Conservation (phyloP, 306 rosid species). For the Quercus dentata region DNA sequence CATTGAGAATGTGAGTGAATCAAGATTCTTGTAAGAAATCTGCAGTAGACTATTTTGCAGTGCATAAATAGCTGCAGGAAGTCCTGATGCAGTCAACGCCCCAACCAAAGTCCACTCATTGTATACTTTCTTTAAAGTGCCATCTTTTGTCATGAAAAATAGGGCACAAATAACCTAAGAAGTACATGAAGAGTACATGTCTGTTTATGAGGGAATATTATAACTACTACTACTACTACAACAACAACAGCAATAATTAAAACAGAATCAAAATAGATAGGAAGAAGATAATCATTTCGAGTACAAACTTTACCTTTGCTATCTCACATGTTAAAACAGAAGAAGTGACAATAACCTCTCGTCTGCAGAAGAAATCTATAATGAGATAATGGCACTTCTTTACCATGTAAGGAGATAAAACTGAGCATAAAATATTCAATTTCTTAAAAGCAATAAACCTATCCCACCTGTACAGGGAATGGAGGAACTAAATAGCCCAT, state of each 20-base stretch:
- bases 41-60: constrained; percentile 96
- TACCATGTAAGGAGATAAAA: constrained; percentile 10
- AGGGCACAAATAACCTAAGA: constrained; percentile 68
- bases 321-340: constrained; percentile 84
- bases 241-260: background rate
- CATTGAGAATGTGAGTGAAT: constrained; percentile 94
- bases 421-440: constrained; percentile 11
- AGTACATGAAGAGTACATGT: constrained; percentile 17
- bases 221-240: background rate
- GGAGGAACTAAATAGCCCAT: background rate
- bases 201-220: constrained; percentile 5
- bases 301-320: constrained; percentile 59
- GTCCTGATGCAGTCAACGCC: constrained; percentile 93
- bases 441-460: background rate
- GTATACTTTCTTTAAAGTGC: constrained; percentile 56
- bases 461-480: background rate
- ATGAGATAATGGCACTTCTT: constrained; percentile 15
- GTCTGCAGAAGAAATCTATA: constrained; percentile 39
- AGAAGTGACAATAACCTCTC: constrained; percentile 91
- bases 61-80: constrained; percentile 94
- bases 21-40: constrained; percentile 91
- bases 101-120: constrained; percentile 82
- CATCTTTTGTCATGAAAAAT: constrained; percentile 77
- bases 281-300: constrained; percentile 13
- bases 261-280: background rate